Evolutionary conservation across 2,329 filamentous ascomycete species (phyloP).

Genomic region (Fusarium pseudonygamai): DNA sequence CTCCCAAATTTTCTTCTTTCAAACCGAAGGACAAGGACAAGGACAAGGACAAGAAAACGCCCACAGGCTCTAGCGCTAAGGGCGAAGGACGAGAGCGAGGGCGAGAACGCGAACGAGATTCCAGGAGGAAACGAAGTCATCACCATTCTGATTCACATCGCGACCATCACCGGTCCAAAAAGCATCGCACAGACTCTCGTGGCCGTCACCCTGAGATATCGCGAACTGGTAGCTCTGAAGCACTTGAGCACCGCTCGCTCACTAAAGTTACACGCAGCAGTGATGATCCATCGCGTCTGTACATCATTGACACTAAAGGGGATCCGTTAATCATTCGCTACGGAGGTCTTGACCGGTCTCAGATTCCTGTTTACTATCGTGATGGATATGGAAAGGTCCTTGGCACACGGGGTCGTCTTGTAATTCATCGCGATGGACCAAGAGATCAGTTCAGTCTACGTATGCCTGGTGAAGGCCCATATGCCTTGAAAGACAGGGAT

Average conservation of each 20-base stretch:
- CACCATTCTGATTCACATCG: slow-evolving; percentile 28
- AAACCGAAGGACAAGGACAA: slow-evolving; percentile 51
- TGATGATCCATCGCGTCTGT: slow-evolving; percentile 50
- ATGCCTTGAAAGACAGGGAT: slow-evolving; percentile 53
- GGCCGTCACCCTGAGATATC: slow-evolving; percentile 19
- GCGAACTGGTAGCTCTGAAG: slow-evolving; percentile 5
- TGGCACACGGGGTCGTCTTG: slow-evolving; percentile 67
- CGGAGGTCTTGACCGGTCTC: slow-evolving; percentile 76
- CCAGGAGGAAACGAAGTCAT: slow-evolving; percentile 33
- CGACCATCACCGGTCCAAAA: slow-evolving; percentile 29
- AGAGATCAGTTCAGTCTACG: slow-evolving; percentile 64
- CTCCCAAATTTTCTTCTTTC: slow-evolving; percentile 80
- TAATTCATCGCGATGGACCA: slow-evolving; percentile 73
- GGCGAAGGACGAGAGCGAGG: slow-evolving; percentile 29
- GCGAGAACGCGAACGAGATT: slow-evolving; percentile 33
- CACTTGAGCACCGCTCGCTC: slow-evolving; percentile 8
- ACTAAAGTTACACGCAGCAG: slow-evolving; percentile 7
- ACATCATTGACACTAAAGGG: slow-evolving; percentile 76
- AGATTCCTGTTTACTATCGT: slow-evolving; percentile 76
- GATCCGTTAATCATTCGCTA: slow-evolving; percentile 81
- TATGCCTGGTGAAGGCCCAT: slow-evolving; percentile 52
- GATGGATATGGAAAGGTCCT: slow-evolving; percentile 75
- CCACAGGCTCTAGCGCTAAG: slow-evolving; percentile 14
- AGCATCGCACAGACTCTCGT: slow-evolving; percentile 25
- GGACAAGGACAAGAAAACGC: slow-evolving; percentile 52